These are phyloP conservation scores for Physocladia obscura DNA, from an alignment of 192 early-diverging fungal genomes.

Conservation along the genomic window DNA sequence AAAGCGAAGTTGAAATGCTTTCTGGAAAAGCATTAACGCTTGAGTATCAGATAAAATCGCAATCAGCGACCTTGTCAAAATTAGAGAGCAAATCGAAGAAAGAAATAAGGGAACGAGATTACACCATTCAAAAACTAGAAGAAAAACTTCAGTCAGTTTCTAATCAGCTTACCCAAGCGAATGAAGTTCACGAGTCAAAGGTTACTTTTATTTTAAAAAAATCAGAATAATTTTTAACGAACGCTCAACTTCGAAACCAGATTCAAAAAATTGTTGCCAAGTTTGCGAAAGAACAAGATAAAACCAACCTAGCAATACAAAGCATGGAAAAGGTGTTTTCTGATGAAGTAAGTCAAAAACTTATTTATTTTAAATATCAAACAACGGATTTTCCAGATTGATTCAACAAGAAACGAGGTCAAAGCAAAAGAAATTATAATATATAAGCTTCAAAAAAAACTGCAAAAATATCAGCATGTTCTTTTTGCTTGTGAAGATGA, in stretches of 20 bases:
- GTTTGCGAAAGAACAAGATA: background rate
- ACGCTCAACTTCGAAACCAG: background rate
- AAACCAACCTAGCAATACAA: background rate
- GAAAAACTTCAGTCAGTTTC: background rate
- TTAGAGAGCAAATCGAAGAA: no score
- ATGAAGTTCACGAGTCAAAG: background rate
- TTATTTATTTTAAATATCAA: background rate
- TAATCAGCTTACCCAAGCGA: background rate
- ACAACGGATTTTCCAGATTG: background rate
- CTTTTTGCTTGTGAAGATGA: background rate
- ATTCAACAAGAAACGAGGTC: constrained; percentile 2
- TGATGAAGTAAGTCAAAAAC: background rate
- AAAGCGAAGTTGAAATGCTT: constrained; percentile 12
- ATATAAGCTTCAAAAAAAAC: background rate
- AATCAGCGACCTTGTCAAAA: background rate
- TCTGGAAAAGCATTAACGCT: background rate
- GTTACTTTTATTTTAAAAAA: background rate
- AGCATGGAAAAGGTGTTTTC: background rate
- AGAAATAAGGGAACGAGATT: background rate
- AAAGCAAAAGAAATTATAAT: background rate
- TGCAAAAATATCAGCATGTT: constrained; percentile 1
- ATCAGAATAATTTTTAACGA: background rate
- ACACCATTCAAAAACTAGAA: constrained; percentile 6
- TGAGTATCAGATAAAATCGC: constrained; percentile 9
- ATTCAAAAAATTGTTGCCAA: background rate